Evolutionary conservation across 1,139 yeast genomes (phyloP).

Genomic region (Hansenula anomala): DNA sequence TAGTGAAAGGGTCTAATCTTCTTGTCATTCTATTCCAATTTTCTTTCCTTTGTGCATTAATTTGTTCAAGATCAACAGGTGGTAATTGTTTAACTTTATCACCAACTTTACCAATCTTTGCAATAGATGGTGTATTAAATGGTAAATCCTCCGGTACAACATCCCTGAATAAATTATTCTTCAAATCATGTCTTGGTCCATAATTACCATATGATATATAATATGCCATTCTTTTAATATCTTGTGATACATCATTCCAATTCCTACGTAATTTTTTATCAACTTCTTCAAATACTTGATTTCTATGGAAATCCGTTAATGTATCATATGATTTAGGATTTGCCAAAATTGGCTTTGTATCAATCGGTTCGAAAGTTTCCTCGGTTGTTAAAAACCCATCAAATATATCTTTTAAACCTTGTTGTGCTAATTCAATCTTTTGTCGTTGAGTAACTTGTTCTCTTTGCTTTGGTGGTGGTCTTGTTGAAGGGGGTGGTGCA

Average conservation of each 20-base stretch:
- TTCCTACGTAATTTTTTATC: slow-evolving; percentile 46
- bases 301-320: slow-evolving; percentile 51
- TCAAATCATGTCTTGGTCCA: slow-evolving; percentile 57
- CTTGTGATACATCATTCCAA: slow-evolving; percentile 42
- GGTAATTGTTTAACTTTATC: slow-evolving; percentile 31
- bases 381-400: slow-evolving; percentile 23
- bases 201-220: slow-evolving; percentile 60
- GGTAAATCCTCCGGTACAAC: slow-evolving; percentile 46
- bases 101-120: slow-evolving; percentile 23
- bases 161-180: slow-evolving; percentile 34
- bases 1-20: slow-evolving; percentile 51
- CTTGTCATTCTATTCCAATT: slow-evolving; percentile 44
- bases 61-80: slow-evolving; percentile 44
- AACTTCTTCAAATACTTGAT: slow-evolving; percentile 50
- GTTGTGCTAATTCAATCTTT: slow-evolving; percentile 19
- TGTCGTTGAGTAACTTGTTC: slow-evolving; percentile 14
- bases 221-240: slow-evolving; percentile 48
- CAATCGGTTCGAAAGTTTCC: slow-evolving; percentile 41
- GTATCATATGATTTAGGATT: slow-evolving; percentile 41
- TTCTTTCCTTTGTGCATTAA: slow-evolving; percentile 37
- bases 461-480: background rate
- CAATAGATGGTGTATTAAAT: slow-evolving; percentile 30
- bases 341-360: slow-evolving; percentile 44
- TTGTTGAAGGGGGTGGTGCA: background rate
- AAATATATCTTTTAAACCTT: slow-evolving; percentile 21